These are phyloP conservation scores for Stephania japonica DNA, from an alignment of 164 flowering plant species.

Conservation along the genomic window DNA sequence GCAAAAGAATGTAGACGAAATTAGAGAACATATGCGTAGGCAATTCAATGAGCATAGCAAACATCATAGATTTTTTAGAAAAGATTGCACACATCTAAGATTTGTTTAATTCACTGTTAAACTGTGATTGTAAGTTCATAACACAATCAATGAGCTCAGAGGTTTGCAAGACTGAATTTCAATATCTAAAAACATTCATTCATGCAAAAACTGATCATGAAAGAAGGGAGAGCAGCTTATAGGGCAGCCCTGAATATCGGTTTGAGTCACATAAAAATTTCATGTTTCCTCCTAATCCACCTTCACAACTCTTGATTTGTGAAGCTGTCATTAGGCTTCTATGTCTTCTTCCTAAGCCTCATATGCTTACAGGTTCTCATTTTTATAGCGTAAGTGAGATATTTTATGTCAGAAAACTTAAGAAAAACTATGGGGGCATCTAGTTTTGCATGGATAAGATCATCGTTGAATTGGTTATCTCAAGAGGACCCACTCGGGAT, in stretches of 20 bases:
- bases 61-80: background rate
- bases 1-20: background rate
- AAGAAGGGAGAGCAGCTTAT: constrained; percentile 32
- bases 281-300: constrained; percentile 53
- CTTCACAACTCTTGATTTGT: constrained; percentile 39
- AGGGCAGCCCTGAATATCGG: constrained; percentile 41
- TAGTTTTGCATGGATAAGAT: background rate
- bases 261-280: constrained; percentile 35
- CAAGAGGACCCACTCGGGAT: background rate
- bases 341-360: constrained; percentile 12
- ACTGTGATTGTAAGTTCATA: background rate
- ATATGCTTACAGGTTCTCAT: background rate
- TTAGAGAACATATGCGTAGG: too few relatives aligned
- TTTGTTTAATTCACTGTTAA: background rate
- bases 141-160: background rate
- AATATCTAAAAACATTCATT: background rate
- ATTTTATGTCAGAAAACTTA: background rate
- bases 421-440: background rate
- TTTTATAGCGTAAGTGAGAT: background rate
- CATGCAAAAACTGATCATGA: background rate
- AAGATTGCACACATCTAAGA: background rate
- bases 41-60: background rate
- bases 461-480: background rate
- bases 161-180: background rate
- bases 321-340: constrained; percentile 31